These are phyloP conservation scores for Trichoderma brevicompactum DNA, from an alignment of 2,329 filamentous ascomycete species.

Conservation along the genomic window DNA sequence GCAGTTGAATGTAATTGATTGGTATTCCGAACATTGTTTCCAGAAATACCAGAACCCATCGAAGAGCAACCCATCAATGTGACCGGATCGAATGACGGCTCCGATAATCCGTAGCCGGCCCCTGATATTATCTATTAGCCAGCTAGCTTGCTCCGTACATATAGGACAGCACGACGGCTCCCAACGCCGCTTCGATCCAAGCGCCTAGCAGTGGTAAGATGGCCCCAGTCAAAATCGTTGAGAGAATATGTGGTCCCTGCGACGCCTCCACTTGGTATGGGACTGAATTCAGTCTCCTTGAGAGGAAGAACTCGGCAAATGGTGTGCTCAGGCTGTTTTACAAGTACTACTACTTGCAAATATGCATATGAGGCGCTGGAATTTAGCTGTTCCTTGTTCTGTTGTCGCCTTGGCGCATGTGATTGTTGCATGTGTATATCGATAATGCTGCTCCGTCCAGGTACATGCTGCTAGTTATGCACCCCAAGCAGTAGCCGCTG, in stretches of 20 bases:
- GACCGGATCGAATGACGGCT: not conserved
- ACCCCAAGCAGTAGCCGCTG: too few relatives aligned
- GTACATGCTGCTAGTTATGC: too few relatives aligned
- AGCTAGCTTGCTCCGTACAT: not conserved
- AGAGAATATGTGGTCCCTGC: slow-evolving; percentile 12
- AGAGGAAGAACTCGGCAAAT: too few relatives aligned
- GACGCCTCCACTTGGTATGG: slow-evolving; percentile 9
- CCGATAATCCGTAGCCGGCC: not conserved
- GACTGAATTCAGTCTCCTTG: not conserved
- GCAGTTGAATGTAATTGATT: not conserved
- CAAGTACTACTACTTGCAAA: too few relatives aligned
- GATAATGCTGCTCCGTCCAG: slow-evolving; percentile 10
- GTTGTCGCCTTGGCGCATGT: not conserved
- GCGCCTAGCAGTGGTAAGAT: slow-evolving; percentile 3
- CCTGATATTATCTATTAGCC: not conserved
- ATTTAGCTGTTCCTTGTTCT: not conserved
- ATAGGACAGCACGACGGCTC: not conserved
- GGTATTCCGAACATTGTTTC: not conserved
- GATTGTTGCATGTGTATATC: slow-evolving; percentile 2
- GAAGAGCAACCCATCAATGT: not conserved
- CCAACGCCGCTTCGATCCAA: slow-evolving; percentile 8
- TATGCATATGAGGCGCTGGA: not conserved
- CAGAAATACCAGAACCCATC: not conserved
- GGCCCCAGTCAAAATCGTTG: slow-evolving; percentile 23
- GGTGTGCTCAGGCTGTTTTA: too few relatives aligned